Percentiles rank a stretch among this genome's conserved stretches.
Conservation (phyloP, 1,139 yeast genomes). For the Magnusiomyces ingens region DNA sequence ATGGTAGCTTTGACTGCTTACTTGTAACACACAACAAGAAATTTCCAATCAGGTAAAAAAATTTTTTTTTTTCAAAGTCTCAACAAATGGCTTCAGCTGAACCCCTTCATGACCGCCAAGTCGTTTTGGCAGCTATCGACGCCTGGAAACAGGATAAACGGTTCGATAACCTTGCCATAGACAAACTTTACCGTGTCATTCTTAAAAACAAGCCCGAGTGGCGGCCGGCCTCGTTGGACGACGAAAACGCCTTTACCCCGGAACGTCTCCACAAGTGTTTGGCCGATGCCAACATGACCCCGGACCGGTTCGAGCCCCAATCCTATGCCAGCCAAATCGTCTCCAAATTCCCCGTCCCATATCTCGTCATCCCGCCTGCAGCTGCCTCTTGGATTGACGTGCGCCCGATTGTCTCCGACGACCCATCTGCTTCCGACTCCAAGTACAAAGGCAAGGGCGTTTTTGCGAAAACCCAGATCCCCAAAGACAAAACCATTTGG, state of each 20-base stretch:
- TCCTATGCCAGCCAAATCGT: constrained; percentile 38
- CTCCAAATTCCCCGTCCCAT: constrained; percentile 46
- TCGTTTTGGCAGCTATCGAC: constrained; percentile 54
- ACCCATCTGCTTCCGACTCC: neutral
- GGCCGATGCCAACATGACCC: constrained; percentile 20
- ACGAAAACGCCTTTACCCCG: constrained; percentile 19
- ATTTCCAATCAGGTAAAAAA: neutral
- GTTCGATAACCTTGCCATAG: constrained; percentile 51
- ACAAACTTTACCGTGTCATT: constrained; percentile 48
- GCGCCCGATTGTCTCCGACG: neutral
- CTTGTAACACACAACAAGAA: neutral
- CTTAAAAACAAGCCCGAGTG: constrained; percentile 37
- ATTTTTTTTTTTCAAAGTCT: no score
- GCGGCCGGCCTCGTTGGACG: constrained; percentile 1
- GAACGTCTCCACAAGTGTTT: constrained; percentile 9
- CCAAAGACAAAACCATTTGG: constrained; percentile 48
- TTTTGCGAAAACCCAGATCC: constrained; percentile 35
- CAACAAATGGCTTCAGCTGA: no score
- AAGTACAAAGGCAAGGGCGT: constrained; percentile 30
- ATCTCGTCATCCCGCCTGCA: constrained; percentile 42
- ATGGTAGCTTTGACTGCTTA: neutral
- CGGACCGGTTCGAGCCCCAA: constrained; percentile 5
- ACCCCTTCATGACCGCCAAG: constrained; percentile 55
- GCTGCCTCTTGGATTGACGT: constrained; percentile 12
- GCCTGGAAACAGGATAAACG: constrained; percentile 66